Evolutionary conservation across 306 rosid genomes (phyloP).

Genomic region (Malus sieversii): DNA sequence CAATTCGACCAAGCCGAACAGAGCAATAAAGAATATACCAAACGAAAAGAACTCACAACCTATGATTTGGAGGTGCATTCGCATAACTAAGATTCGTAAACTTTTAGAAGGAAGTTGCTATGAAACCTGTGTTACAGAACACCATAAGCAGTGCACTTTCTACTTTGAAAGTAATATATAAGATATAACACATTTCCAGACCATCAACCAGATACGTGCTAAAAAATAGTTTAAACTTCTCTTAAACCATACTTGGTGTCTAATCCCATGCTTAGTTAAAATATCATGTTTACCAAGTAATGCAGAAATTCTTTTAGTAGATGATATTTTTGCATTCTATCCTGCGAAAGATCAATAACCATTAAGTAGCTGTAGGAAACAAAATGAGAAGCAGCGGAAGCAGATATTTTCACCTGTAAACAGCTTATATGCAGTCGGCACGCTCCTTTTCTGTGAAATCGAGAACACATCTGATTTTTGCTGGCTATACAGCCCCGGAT

Average conservation of each 20-base stretch:
- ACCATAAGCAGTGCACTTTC: not conserved
- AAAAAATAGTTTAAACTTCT: not conserved
- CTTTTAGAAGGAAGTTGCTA: not conserved
- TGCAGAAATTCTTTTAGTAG: not conserved
- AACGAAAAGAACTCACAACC: no score
- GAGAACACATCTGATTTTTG: constrained; percentile 67
- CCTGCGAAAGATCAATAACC: not conserved
- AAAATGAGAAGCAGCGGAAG: constrained; percentile 5
- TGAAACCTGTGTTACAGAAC: not conserved
- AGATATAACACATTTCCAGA: not conserved
- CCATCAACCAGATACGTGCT: not conserved
- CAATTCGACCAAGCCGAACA: not conserved
- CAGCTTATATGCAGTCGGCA: constrained; percentile 68
- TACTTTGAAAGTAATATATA: not conserved
- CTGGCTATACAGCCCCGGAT: constrained; percentile 64
- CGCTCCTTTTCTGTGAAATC: constrained; percentile 54
- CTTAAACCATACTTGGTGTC: not conserved
- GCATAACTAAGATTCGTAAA: not conserved
- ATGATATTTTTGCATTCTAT: not conserved
- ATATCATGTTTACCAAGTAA: not conserved
- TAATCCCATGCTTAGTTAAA: no score
- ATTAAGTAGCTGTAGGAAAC: not conserved
- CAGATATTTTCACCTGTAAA: constrained; percentile 46
- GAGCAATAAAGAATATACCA: no score
- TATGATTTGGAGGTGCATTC: not conserved